Evolutionary conservation across 75 land plant species (phyloP), one percentile per base, ranked within the genome.

Genomic region (Picea glauca): DNA sequence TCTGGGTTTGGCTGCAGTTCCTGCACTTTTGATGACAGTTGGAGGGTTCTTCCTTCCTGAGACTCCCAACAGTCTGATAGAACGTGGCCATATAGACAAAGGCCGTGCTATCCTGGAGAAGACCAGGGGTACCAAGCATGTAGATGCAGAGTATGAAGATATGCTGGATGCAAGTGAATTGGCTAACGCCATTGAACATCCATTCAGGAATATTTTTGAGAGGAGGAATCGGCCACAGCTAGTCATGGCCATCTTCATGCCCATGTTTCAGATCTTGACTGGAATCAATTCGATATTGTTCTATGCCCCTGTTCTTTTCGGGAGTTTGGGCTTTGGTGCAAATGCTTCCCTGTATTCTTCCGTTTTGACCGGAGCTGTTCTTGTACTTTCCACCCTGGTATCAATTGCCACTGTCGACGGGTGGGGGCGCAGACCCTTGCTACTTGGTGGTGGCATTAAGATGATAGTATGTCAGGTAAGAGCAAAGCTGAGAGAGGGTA

Each of bases 201-300:
- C 98, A 9, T 95, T 91, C 72, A 78, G 88, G 38, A 95, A 89
- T 83, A 86, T 95, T 18, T 76, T 89, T 26, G 76, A 86, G 86
- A 76, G 62, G 62, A 84, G 88, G 73, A 87, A 95, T 77, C 88
- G 92, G 77, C 96, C 98, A 12, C 93, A 95, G 79, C 79, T 95
- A 62, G 90, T 89, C 5, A 93, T 95, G 90, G 91, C 93, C 5
- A 85, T 89, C 60, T 89, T 80, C 82, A 86, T 95, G 84, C 96
- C 90, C 1, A 80, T 86, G 2, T 93, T 93, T 58, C 98, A 95
- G 90, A 88, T 86, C 13, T 79, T 94, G 57, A 90, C 89, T 1
- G 97, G 93, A 14, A 92, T 92, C 75, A 94, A 93, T 67, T 88
- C 94, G 1, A 93, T 93, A 63, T 85, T 93, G 61, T 93, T 93